These are phyloP conservation scores for Magnaporthales sp. DNA, from an alignment of 2,329 filamentous ascomycete genomes.

Conservation along the genomic window DNA sequence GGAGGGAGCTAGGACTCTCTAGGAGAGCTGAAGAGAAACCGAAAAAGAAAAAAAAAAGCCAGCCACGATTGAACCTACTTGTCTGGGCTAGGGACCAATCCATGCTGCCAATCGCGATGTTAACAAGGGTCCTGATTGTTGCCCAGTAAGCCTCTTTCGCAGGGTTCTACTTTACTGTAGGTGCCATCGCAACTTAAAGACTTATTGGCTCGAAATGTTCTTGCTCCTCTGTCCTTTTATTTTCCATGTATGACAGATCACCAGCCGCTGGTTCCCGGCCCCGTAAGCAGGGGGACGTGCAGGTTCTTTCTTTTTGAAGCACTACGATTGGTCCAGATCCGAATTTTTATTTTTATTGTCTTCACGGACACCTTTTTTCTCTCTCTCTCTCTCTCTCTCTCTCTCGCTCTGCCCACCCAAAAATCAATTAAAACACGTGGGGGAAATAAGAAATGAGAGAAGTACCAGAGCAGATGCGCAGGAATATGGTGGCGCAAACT, in stretches of 20 bases:
- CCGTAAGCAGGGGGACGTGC: background rate
- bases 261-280: background rate
- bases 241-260: background rate
- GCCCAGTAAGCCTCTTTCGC: background rate
- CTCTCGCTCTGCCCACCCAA: background rate
- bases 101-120: background rate
- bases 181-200: background rate
- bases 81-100: background rate
- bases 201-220: no score
- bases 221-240: background rate
- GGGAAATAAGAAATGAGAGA: background rate
- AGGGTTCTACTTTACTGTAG: background rate
- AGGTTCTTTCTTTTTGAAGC: background rate
- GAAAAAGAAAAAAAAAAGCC: background rate
- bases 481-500: background rate
- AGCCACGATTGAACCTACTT: background rate
- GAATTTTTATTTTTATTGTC: background rate
- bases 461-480: background rate
- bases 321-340: background rate
- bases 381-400: no score
- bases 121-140: background rate
- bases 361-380: background rate
- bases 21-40: background rate
- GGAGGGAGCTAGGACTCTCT: background rate
- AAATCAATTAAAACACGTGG: background rate